A percentile compares a stretch with the other conserved stretches of the same genome.
Evolutionary conservation across 1,284 basidiomycete genomes (phyloP).

Genomic region (Microstroma glucosiphilum): DNA sequence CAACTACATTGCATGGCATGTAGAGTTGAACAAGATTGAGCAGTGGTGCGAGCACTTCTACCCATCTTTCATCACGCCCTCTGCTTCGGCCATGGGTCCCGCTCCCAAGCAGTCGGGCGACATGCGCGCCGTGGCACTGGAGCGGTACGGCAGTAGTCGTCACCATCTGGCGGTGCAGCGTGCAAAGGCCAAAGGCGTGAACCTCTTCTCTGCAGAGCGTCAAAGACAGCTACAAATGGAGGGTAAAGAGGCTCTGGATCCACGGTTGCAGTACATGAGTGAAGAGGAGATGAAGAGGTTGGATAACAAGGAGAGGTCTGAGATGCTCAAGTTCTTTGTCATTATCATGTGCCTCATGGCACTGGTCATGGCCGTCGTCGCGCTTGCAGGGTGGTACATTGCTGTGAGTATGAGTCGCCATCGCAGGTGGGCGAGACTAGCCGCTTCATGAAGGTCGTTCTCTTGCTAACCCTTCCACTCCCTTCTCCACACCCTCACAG

Average conservation of each 20-base stretch:
- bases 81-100: conserved; percentile 7
- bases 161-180: background rate
- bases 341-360: conserved; percentile 27
- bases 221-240: background rate
- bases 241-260: background rate
- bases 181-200: background rate
- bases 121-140: conserved; percentile 23
- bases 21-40: conserved; percentile 45
- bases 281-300: conserved; percentile 16
- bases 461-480: too few relatives aligned
- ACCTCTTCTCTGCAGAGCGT: background rate
- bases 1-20: conserved; percentile 58
- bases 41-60: conserved; percentile 46
- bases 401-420: conserved; percentile 3
- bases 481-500: too few relatives aligned
- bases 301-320: conserved; percentile 22
- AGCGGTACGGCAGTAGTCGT: conserved; percentile 25
- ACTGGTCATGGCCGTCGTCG: conserved; percentile 26
- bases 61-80: conserved; percentile 33
- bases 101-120: conserved; percentile 18
- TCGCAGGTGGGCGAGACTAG: too few relatives aligned
- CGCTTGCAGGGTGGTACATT: conserved; percentile 28
- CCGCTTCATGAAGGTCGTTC: too few relatives aligned
- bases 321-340: conserved; percentile 34
- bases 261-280: conserved; percentile 3